Evolutionary conservation across 148 eudicot genomes (phyloP).

Genomic region (Chenopodium album): DNA sequence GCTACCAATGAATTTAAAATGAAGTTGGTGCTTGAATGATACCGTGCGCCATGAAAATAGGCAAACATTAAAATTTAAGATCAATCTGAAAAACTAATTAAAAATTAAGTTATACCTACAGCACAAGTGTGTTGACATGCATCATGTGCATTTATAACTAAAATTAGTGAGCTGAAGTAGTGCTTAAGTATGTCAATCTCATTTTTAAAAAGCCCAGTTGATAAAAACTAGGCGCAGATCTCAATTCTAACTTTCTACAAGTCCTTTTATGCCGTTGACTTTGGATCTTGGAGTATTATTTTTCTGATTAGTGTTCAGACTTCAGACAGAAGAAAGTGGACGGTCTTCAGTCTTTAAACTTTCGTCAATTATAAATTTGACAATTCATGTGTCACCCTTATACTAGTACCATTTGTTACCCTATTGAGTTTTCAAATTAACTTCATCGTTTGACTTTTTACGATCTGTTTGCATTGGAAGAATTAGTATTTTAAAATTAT

Average conservation of each 20-base stretch:
- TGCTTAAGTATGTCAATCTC: constrained; percentile 15
- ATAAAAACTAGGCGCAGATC: constrained; percentile 10
- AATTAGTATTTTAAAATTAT: no score
- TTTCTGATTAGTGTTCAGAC: not conserved
- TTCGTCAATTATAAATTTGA: not conserved
- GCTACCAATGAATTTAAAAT: no score
- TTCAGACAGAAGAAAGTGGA: not conserved
- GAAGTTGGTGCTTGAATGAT: no score
- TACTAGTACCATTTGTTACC: no score
- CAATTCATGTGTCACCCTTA: not conserved
- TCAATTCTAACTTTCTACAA: not conserved
- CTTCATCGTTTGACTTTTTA: no score
- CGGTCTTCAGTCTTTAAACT: not conserved
- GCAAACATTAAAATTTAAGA: not conserved
- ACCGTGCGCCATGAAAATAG: not conserved
- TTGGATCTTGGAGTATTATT: not conserved
- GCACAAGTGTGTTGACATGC: not conserved
- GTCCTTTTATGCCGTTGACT: constrained; percentile 22
- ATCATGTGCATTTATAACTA: constrained; percentile 2
- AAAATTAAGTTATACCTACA: not conserved
- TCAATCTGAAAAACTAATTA: not conserved
- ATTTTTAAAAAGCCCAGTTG: not conserved
- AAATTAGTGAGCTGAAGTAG: constrained; percentile 14
- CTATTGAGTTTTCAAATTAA: no score
- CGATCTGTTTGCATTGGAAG: no score